These are phyloP conservation scores for Boletus insuetus DNA, from an alignment of 768 basidiomycete genomes.

Conservation along the genomic window DNA sequence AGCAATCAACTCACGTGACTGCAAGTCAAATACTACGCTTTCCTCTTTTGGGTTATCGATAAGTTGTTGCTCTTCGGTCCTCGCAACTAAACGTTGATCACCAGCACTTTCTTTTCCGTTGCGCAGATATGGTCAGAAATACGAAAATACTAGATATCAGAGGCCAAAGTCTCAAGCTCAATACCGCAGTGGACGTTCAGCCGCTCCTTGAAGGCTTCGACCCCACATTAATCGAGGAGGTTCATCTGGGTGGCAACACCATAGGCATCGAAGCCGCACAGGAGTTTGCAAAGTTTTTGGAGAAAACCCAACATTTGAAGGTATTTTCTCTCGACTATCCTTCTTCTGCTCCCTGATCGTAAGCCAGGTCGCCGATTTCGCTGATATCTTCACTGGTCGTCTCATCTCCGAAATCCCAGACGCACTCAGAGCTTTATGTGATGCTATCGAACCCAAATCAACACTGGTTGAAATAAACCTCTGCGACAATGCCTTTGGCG, in stretches of 20 bases:
- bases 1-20: conserved; percentile 23
- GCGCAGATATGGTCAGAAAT: conserved; percentile 16
- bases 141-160: conserved; percentile 28
- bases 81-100: neutral
- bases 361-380: conserved; percentile 87
- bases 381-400: conserved; percentile 97
- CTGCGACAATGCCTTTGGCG: conserved; percentile 95
- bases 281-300: conserved; percentile 78
- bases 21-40: neutral
- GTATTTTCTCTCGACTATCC: conserved; percentile 35
- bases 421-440: conserved; percentile 85
- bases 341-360: conserved; percentile 2
- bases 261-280: conserved; percentile 87
- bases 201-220: conserved; percentile 67
- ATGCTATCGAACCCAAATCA: conserved; percentile 76
- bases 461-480: conserved; percentile 87
- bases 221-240: conserved; percentile 71
- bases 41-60: conserved; percentile 22
- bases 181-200: conserved; percentile 70
- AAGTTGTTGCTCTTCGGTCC: neutral
- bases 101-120: neutral
- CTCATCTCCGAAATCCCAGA: conserved; percentile 92
- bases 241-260: conserved; percentile 93
- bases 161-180: conserved; percentile 60
- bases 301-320: conserved; percentile 64